phyloP scores from a whole-genome alignment of 306 rosid genomes.

The Quercus ilex region DNA sequence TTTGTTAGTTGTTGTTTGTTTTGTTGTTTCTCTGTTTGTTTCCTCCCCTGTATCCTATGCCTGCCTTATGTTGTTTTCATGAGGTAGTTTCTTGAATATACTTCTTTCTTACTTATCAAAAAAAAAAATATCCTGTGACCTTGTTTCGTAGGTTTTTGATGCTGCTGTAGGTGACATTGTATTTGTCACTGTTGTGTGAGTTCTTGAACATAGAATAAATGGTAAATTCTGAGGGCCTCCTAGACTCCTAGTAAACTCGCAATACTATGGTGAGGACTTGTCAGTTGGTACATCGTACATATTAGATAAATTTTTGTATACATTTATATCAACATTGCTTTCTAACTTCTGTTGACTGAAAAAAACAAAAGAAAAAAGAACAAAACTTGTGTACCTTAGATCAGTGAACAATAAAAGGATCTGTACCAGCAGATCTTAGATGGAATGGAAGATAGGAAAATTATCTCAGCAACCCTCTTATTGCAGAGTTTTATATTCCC shows the following conservation, averaged over 20 bases:
- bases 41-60: too few relatives aligned
- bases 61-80: too few relatives aligned
- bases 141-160: conserved; percentile 40
- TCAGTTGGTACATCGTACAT: background rate
- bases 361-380: background rate
- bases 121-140: background rate
- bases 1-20: too few relatives aligned
- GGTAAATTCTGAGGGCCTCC: conserved; percentile 50
- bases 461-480: too few relatives aligned
- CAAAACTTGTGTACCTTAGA: background rate
- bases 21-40: too few relatives aligned
- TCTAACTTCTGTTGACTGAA: background rate
- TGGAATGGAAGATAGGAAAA: too few relatives aligned
- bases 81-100: too few relatives aligned
- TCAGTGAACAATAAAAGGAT: background rate
- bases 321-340: background rate
- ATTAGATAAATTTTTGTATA: background rate
- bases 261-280: conserved; percentile 31
- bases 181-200: conserved; percentile 49
- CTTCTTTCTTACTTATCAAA: too few relatives aligned
- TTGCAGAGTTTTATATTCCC: too few relatives aligned
- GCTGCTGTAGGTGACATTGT: conserved; percentile 53
- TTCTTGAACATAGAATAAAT: conserved; percentile 41
- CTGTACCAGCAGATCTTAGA: too few relatives aligned
- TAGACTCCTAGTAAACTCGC: conserved; percentile 34